Evolutionary conservation across 176 grass and related monocot genomes (phyloP).

Genomic region (Oryza brachyantha): DNA sequence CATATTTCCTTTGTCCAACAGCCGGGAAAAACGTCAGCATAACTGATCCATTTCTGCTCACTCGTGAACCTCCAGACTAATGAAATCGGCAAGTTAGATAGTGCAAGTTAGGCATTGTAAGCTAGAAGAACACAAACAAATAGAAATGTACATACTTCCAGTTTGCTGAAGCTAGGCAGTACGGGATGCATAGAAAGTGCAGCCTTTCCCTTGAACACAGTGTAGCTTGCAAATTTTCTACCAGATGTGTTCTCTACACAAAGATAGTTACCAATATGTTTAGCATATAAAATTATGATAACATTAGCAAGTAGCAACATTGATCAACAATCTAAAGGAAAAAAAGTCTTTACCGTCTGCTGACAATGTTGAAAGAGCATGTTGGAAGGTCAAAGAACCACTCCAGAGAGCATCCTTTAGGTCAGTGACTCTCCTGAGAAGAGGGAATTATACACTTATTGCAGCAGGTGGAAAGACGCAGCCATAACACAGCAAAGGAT

Average conservation of each 20-base stretch:
- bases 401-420: conserved; percentile 47
- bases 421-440: conserved; percentile 30
- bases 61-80: conserved; percentile 62
- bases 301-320: background rate
- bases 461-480: background rate
- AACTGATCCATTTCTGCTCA: conserved; percentile 64
- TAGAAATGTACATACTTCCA: conserved; percentile 52
- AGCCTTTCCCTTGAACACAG: conserved; percentile 90
- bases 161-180: conserved; percentile 62
- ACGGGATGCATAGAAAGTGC: conserved; percentile 68
- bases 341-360: conserved; percentile 34
- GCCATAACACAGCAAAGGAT: background rate
- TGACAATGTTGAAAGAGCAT: conserved; percentile 52
- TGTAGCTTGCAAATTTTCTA: conserved; percentile 60
- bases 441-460: background rate
- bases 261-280: conserved; percentile 18
- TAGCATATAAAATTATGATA: background rate
- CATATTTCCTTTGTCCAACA: conserved; percentile 72
- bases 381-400: conserved; percentile 42
- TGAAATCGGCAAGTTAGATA: conserved; percentile 13
- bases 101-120: conserved; percentile 7
- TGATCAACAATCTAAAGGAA: background rate
- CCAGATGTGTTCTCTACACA: conserved; percentile 30
- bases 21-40: conserved; percentile 87
- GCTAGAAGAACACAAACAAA: conserved; percentile 14